These are phyloP conservation scores for Ceratocystis ficicola DNA, from an alignment of 2,329 filamentous ascomycete genomes.

Conservation along the genomic window DNA sequence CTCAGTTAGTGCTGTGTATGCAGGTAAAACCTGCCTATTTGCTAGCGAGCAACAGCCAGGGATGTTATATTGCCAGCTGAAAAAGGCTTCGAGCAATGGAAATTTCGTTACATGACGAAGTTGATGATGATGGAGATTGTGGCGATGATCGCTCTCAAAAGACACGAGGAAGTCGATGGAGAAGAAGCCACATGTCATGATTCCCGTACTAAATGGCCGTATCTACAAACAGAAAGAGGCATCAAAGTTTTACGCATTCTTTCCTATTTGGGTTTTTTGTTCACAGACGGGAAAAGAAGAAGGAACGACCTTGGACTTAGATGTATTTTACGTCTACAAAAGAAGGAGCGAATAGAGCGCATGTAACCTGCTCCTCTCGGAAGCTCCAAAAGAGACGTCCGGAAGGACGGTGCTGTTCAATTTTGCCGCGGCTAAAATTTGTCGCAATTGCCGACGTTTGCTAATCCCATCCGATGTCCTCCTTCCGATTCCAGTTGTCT, in stretches of 20 bases:
- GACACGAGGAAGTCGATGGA: no score
- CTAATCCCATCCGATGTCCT: not conserved
- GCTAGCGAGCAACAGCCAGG: not conserved
- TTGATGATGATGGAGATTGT: not conserved
- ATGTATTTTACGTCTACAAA: no score
- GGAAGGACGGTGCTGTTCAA: not conserved
- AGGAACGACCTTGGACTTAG: no score
- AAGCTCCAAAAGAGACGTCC: not conserved
- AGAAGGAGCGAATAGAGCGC: no score
- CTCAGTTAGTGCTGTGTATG: not conserved
- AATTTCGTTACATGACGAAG: not conserved
- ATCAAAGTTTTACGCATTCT: not conserved
- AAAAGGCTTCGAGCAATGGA: not conserved
- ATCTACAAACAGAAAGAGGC: constrained; percentile 1
- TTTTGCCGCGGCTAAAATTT: not conserved
- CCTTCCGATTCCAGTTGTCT: not conserved
- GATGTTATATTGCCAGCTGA: constrained; percentile 3
- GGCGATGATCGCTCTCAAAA: not conserved
- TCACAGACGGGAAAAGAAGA: not conserved
- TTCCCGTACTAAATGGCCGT: not conserved
- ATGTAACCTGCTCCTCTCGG: no score
- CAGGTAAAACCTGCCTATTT: not conserved
- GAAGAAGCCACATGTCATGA: constrained; percentile 2
- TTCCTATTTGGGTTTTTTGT: not conserved
- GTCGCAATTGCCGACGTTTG: not conserved